A percentile compares a stretch with the other conserved stretches of the same genome.
These are phyloP conservation scores for Apiotrichum siamense DNA, from an alignment of 1,284 basidiomycete genomes.

Conservation along the genomic window DNA sequence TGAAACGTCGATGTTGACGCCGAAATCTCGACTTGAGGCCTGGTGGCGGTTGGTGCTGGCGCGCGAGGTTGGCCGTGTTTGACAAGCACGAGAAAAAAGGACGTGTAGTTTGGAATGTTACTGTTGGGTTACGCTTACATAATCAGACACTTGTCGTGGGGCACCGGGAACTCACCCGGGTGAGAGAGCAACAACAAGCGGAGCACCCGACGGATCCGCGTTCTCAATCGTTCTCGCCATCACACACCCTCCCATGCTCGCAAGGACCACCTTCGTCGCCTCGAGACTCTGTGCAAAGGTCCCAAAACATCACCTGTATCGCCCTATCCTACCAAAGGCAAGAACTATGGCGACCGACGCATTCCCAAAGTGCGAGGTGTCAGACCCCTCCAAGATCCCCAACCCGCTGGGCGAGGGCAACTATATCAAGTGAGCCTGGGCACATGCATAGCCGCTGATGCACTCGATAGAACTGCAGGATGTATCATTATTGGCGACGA, in stretches of 20 bases:
- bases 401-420: constrained; percentile 63
- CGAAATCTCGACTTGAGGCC: no score
- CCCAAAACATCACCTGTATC: not conserved
- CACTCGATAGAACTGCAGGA: constrained; percentile 36
- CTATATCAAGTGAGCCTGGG: constrained; percentile 53
- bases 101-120: no score
- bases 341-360: not conserved
- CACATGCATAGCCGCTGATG: not conserved
- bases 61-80: no score
- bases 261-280: not conserved
- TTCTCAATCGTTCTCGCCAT: no score
- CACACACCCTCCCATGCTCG: constrained; percentile 3
- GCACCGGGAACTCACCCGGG: no score
- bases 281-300: not conserved
- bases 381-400: constrained; percentile 28
- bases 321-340: not conserved
- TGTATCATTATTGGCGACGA: constrained; percentile 49
- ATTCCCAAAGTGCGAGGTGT: constrained; percentile 18
- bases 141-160: no score
- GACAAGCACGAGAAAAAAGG: no score
- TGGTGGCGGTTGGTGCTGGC: no score
- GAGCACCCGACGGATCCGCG: no score
- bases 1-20: not conserved
- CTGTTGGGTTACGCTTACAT: no score
- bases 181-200: no score